Evolutionary conservation across 805 yeast genomes (phyloP).

Genomic region (Metschnikowia cubensis): DNA sequence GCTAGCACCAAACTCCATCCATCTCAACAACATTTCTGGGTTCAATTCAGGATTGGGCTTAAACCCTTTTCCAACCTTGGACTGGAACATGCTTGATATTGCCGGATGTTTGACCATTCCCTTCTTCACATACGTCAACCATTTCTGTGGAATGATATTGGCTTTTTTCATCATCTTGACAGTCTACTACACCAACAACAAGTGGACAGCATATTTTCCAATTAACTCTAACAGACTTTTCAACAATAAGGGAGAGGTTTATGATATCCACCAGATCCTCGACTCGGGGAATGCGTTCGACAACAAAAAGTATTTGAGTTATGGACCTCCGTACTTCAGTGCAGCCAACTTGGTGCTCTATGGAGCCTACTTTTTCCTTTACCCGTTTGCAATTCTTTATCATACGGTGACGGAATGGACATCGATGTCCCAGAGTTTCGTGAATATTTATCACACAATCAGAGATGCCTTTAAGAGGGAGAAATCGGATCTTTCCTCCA

Average conservation of each 20-base stretch:
- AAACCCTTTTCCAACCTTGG: constrained; percentile 41
- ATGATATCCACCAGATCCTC: constrained; percentile 45
- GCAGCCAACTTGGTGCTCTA: constrained; percentile 60
- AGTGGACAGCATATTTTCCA: constrained; percentile 50
- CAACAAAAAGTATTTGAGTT: constrained; percentile 41
- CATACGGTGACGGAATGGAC: constrained; percentile 45
- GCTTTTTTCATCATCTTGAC: constrained; percentile 31
- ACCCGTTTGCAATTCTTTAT: constrained; percentile 53
- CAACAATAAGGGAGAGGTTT: constrained; percentile 48
- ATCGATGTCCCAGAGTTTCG: constrained; percentile 37
- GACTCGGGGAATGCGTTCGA: constrained; percentile 44
- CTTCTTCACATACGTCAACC: constrained; percentile 40
- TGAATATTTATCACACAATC: constrained; percentile 30
- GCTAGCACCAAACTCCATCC: constrained; percentile 38
- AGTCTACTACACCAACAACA: constrained; percentile 45
- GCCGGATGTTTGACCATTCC: constrained; percentile 41
- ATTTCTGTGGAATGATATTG: constrained; percentile 33
- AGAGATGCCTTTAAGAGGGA: constrained; percentile 22
- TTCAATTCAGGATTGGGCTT: constrained; percentile 36
- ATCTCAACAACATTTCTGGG: constrained; percentile 38
- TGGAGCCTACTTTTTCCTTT: constrained; percentile 53
- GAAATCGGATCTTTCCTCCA: constrained; percentile 4
- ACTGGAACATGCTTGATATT: constrained; percentile 39
- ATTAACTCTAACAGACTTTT: constrained; percentile 50
- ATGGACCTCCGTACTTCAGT: constrained; percentile 63